phyloP scores from a whole-genome alignment of 768 basidiomycete species.

The Leccinum subtestaceum region DNA sequence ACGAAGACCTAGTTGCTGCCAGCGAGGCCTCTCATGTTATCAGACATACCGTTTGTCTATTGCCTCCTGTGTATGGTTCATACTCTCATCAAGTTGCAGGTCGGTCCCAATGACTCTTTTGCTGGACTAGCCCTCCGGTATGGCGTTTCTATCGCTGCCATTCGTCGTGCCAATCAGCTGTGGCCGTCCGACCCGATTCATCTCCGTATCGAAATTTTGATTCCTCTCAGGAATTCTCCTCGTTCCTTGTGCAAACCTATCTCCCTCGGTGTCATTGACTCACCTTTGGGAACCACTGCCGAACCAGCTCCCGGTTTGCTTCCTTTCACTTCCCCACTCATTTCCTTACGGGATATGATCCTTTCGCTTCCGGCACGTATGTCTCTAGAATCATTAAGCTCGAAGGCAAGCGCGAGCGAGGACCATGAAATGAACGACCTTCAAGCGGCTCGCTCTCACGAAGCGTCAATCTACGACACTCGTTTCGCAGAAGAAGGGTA shows the following conservation, averaged over 20 bases:
- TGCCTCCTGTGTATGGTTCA: not conserved
- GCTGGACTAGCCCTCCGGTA: conserved; percentile 88
- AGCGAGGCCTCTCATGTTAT: not conserved
- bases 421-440: conserved; percentile 29
- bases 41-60: conserved; percentile 20
- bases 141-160: conserved; percentile 76
- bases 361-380: conserved; percentile 29
- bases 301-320: conserved; percentile 3
- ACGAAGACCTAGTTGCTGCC: not conserved
- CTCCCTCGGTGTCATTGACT: not conserved
- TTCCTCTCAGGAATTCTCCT: conserved; percentile 45
- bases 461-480: not conserved
- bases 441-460: not conserved
- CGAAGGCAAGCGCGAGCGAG: conserved; percentile 26
- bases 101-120: conserved; percentile 73
- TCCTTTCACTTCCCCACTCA: conserved; percentile 18
- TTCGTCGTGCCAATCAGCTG: conserved; percentile 86
- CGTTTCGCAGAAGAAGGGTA: conserved; percentile 6
- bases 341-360: conserved; percentile 21
- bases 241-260: conserved; percentile 4
- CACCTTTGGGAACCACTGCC: not conserved
- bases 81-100: conserved; percentile 38
- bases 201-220: conserved; percentile 75
- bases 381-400: conserved; percentile 31
- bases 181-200: conserved; percentile 95